Base-by-base conservation (phyloP, 2,329 filamentous ascomycete genomes). In the Aspergillus thermomutatus region DNA sequence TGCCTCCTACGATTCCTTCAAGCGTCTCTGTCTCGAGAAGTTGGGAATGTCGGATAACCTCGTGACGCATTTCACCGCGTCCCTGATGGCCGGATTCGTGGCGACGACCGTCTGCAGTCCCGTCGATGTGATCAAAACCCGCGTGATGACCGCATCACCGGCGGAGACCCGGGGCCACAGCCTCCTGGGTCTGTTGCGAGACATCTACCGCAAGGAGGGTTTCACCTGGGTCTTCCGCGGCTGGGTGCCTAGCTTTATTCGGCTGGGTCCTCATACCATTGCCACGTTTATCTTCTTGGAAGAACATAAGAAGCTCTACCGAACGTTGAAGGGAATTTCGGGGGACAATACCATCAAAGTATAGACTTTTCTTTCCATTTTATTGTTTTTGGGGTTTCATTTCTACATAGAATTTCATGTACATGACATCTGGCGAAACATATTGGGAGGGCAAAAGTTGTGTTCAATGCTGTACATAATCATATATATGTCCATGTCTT, bases 51-150 rank as follows among this genome's bases (percentile, higher is more conserved):
- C 76, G 34, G 79, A 87, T 68, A 82, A 82, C 59, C 74, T 87
- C 2, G 72, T 72, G 14, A 87, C 84, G n/a, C 85, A 88, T 64
- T 86, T 88, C 66, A 79, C 80, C 0, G 82, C 84, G 0, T 85
- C 82, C 0, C 80, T 87, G 59, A 74, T 85, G 64, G 85, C 85
- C 1, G 85, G 85, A 0, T 87, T 88, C 56, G 83, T 88, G 8
- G 85, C 85, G 2, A 88, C 85, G 6, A 87, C 85, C 0, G 81
- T 87, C n/a, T 87, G 85, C 75, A 85, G 81, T 46, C 85, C 85
- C 0, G 84, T 87, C 14, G 85, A 88, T 58, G 85, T 88, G 46
- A 82, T 88, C 72, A 88, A 88, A 73, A 87, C 85, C 6, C 76
- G 84, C 9, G 79, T 88, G 48, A 88, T 88, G 85, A 83, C 78